Conservation (phyloP, 208 protist genomes). For the Crithidia acanthocephali region DNA sequence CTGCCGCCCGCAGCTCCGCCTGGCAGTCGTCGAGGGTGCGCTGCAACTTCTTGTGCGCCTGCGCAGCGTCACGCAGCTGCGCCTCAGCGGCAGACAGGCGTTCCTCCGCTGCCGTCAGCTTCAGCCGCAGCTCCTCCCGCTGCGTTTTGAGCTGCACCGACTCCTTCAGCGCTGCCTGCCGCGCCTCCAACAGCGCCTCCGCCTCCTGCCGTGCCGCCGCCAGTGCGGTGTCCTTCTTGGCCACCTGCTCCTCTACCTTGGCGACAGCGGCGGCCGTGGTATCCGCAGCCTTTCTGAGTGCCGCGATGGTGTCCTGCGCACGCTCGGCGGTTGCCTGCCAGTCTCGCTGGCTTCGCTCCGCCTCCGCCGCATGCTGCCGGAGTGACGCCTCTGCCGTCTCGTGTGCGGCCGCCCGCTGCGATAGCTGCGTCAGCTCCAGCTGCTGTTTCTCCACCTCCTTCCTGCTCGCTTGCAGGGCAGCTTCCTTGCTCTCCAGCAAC, state of each 20-base stretch:
- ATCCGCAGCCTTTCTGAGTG: constrained; percentile 25
- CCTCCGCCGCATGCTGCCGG: constrained; percentile 33
- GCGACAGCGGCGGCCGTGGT: constrained; percentile 11
- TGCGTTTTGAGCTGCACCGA: constrained; percentile 26
- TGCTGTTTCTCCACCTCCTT: constrained; percentile 39
- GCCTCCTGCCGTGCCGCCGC: constrained; percentile 32
- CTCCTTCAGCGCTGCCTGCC: constrained; percentile 30
- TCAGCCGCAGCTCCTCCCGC: constrained; percentile 26
- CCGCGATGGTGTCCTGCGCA: constrained; percentile 26
- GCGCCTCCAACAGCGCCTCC: constrained; percentile 17
- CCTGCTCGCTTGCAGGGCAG: constrained; percentile 14
- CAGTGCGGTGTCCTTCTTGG: constrained; percentile 8
- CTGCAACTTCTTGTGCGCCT: constrained; percentile 40
- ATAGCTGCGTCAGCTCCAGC: constrained; percentile 28
- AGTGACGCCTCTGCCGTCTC: constrained; percentile 24
- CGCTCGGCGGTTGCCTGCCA: constrained; percentile 21
- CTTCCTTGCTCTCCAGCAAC: constrained; percentile 20
- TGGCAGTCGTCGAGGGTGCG: constrained; percentile 37
- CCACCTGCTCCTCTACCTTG: constrained; percentile 22
- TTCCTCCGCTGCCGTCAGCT: constrained; percentile 31
- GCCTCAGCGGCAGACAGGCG: constrained; percentile 15
- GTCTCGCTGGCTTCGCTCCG: constrained; percentile 28
- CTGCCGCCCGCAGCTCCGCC: constrained; percentile 36
- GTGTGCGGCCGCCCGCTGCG: constrained; percentile 24
- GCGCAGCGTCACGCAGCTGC: constrained; percentile 20